phyloP scores from a whole-genome alignment of 139 green algal genomes.

The Chlorella sp. region DNA sequence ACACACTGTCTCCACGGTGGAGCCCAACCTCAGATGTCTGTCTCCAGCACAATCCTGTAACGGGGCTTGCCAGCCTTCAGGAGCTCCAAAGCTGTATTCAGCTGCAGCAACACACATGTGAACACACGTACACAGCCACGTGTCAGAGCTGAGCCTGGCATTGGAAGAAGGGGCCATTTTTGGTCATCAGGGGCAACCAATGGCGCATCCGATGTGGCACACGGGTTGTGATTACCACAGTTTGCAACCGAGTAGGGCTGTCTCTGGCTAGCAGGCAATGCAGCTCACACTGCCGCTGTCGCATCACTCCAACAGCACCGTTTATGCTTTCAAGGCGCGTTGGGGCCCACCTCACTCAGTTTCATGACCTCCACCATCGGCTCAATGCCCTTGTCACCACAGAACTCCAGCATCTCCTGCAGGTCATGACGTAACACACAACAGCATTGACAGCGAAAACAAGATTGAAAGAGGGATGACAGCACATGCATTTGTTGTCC shows the following conservation, averaged over 20 bases:
- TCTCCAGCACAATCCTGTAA: slow-evolving; percentile 38
- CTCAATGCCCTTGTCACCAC: slow-evolving; percentile 11
- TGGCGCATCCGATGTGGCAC: not conserved
- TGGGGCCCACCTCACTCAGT: slow-evolving; percentile 18
- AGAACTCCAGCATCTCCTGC: slow-evolving; percentile 10
- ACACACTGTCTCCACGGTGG: too few relatives aligned
- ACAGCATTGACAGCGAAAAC: not conserved
- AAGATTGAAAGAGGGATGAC: not conserved
- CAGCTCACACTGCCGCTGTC: too few relatives aligned
- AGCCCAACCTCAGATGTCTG: too few relatives aligned
- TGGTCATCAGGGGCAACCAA: not conserved
- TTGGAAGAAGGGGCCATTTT: not conserved
- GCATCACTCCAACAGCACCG: too few relatives aligned
- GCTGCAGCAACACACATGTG: too few relatives aligned
- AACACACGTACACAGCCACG: too few relatives aligned
- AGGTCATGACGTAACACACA: not conserved
- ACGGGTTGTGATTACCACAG: not conserved
- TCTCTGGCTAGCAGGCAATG: not conserved
- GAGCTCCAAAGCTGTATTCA: slow-evolving; percentile 40
- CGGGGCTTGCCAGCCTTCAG: slow-evolving; percentile 32
- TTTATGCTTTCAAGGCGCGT: not conserved
- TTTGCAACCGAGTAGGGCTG: not conserved
- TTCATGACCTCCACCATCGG: slow-evolving; percentile 31
- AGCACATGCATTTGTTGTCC: not conserved
- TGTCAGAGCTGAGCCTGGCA: not conserved